Percentiles rank a stretch among this genome's conserved stretches.
Evolutionary conservation across 306 rosid genomes (phyloP).

Genomic region (Quercus rubra): DNA sequence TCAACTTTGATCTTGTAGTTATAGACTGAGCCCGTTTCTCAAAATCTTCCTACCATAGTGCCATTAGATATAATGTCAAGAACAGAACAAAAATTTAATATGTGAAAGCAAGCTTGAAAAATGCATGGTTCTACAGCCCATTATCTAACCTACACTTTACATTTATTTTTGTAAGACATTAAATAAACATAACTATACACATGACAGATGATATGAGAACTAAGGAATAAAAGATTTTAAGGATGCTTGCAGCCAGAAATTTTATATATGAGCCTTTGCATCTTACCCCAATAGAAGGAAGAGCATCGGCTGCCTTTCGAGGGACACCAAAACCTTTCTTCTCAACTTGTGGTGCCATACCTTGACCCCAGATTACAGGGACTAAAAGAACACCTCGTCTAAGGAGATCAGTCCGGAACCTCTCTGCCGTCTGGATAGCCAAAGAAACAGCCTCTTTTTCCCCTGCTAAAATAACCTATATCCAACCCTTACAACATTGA

Average conservation of each 20-base stretch:
- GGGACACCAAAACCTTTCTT: constrained; percentile 82
- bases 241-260: background rate
- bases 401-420: constrained; percentile 78
- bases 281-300: constrained; percentile 95
- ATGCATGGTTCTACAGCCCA: constrained; percentile 7
- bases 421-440: constrained; percentile 72
- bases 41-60: constrained; percentile 76
- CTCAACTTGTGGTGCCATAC: constrained; percentile 53
- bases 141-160: background rate
- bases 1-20: constrained; percentile 78
- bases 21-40: constrained; percentile 86
- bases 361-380: constrained; percentile 85
- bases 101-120: constrained; percentile 1
- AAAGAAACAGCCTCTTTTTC: constrained; percentile 65
- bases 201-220: background rate
- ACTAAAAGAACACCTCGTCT: constrained; percentile 79
- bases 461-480: constrained; percentile 95
- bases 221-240: background rate
- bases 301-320: constrained; percentile 58
- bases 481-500: constrained; percentile 25
- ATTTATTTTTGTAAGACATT: background rate
- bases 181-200: background rate
- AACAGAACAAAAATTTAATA: constrained; percentile 10
- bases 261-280: background rate
- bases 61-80: constrained; percentile 23